Evolutionary conservation across 768 basidiomycete genomes (phyloP), one percentile per base, ranked within the genome.

Genomic region (Psilocybe cubensis): DNA sequence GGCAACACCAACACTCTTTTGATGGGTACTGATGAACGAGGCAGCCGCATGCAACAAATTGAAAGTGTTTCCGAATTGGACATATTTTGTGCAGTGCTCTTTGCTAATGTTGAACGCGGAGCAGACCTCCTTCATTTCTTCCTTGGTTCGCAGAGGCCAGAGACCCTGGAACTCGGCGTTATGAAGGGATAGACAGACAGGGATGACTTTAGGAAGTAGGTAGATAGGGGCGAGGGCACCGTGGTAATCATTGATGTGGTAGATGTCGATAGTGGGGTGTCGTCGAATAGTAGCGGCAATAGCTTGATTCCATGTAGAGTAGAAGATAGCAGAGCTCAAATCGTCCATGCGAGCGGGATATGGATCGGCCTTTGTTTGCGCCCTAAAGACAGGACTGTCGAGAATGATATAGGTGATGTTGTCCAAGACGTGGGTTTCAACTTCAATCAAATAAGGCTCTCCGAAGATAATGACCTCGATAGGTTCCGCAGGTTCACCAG

Each of bases 271-370:
- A 62, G 87, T 86, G 1, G 95, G 92, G 75, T 79, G 79, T 53
- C 94, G 86, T 60, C 92, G 88, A 61, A 97, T 90, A 28, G 94
- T 92, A 43, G 93, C 88, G 17, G 94, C 94, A 61, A 97, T 94
- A 42, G 94, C 93, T 74, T 97, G 95, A 67, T 97, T 97, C 95
- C 95, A 97, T 17, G 95, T 95, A 47, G 95, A 96, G 72, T 97
- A 97, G 81, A 96, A 97, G 68, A 96, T 96, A 40, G 95, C 95
- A 9, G 95, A 96, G 63, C 90, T 91, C 61, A 97, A 81, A 71
- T 97, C 95, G 68, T 97, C 95, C 95, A 97, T 97, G 65, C 95
- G 92, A 66, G 93, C 90, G 27, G 95, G 95, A 71, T 97, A 97
- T 2, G 95, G 95, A 66, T 97, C 95, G 0, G 95, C 80, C 73